phyloP scores from a whole-genome alignment of 1,284 basidiomycete genomes.

The Dichomitus squalens region DNA sequence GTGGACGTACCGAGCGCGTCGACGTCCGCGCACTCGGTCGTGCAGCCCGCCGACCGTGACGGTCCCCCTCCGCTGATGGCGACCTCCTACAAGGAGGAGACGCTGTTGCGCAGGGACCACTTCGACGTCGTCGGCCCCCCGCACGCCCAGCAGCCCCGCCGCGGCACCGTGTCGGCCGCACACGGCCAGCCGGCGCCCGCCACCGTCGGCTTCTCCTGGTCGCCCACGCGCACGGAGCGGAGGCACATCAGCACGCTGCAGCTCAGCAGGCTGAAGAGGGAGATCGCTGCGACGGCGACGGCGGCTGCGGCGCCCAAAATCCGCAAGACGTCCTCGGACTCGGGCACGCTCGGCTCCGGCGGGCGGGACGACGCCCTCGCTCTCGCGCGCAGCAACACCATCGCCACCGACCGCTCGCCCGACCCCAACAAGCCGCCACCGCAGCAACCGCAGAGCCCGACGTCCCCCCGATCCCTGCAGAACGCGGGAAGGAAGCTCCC shows the following conservation, averaged over 20 bases:
- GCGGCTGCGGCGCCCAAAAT: constrained; percentile 4
- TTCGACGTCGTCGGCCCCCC: constrained; percentile 15
- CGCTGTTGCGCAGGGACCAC: constrained; percentile 17
- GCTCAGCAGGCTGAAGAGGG: constrained; percentile 14
- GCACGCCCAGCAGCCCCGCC: constrained; percentile 7
- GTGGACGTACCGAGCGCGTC: constrained; percentile 6
- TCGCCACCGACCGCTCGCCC: neutral
- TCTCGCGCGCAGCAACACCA: constrained; percentile 12
- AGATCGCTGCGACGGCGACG: constrained; percentile 4
- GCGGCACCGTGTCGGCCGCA: constrained; percentile 14
- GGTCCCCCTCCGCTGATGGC: neutral
- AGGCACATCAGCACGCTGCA: constrained; percentile 19
- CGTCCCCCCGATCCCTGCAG: neutral
- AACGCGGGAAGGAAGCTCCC: constrained; percentile 12
- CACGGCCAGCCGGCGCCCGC: constrained; percentile 4
- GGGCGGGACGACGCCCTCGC: neutral
- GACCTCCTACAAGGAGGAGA: constrained; percentile 23
- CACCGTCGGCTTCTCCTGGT: constrained; percentile 8
- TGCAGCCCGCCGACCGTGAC: constrained; percentile 7
- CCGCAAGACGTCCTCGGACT: constrained; percentile 12
- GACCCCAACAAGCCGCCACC: neutral
- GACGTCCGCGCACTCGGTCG: constrained; percentile 16
- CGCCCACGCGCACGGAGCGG: constrained; percentile 12
- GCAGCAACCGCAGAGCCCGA: neutral
- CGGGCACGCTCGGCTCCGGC: constrained; percentile 2